Base-by-base conservation (phyloP, 2,329 filamentous ascomycete species). In the Aschersonia sp. region DNA sequence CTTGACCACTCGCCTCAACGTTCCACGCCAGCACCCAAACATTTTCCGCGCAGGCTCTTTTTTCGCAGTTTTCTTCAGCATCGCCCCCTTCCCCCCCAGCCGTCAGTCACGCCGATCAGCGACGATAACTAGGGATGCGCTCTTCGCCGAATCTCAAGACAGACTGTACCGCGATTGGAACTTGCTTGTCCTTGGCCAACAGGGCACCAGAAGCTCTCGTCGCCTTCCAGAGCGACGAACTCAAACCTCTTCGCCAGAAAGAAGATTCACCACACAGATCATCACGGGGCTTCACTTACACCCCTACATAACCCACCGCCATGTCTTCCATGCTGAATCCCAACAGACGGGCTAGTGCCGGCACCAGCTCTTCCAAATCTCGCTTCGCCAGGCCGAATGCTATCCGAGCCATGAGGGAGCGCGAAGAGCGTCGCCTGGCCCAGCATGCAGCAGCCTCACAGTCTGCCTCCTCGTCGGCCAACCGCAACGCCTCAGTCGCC, bases 321-420 rank as follows among this genome's bases (percentile, higher is more conserved):
- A 74, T 74, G 71, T 71, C 71, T 46, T 71, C 69, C 32, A 66
- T 72, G 48, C 57, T 71, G 46, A 70, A 64, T 42, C 66, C 68
- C 47, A 59, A 61, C 32, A 68, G 65, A 56, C 60, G 60, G 52
- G 53, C 55, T 44, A 9, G 9, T 49, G 51, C 57, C 47, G 54
- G 56, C 48, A 49, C 47, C 50, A 54, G 47, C 47, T 52, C 53
- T 43, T 59, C 55, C 50, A 67, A 62, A 63, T 69, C 62, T 35
- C 66, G 62, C 51, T 71, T 68, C 49, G 62, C 62, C 52, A 58
- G 68, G 42, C 58, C 70, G n/a, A 73, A 72, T 47, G 64, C 69
- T 22, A 64, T 70, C 50, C 69, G 72, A 47, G 72, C 72, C 44
- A 69, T 76, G 58, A 68, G 72, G 46, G 72, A 76, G 54, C 69